phyloP scores from a whole-genome alignment of 2,329 filamentous ascomycete species.

The Zasmidium cellare region DNA sequence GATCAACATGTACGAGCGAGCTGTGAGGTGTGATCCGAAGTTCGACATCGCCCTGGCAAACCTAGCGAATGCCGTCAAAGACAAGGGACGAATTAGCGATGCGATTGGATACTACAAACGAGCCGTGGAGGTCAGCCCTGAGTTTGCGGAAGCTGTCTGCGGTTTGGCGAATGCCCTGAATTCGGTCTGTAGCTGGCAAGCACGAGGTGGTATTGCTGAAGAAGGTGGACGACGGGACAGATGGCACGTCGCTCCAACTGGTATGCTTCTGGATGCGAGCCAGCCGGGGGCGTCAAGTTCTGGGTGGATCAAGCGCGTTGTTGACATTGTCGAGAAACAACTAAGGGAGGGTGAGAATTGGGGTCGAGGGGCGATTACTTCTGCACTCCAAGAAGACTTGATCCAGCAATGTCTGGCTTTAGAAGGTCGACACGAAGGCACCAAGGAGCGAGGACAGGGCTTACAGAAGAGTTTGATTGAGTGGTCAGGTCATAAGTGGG shows the following conservation, averaged over 20 bases:
- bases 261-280: conserved; percentile 76
- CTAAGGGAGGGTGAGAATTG: conserved; percentile 81
- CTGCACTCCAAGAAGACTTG: conserved; percentile 41
- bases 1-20: conserved; percentile 96
- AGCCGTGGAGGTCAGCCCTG: conserved; percentile 86
- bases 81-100: conserved; percentile 87
- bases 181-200: conserved; percentile 93
- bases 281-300: conserved; percentile 60
- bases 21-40: conserved; percentile 85
- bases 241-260: conserved; percentile 87
- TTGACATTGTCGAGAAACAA: conserved; percentile 87
- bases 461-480: conserved; percentile 39
- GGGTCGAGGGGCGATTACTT: conserved; percentile 69
- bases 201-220: conserved; percentile 81
- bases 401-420: conserved; percentile 48
- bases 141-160: conserved; percentile 96
- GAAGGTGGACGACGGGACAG: conserved; percentile 73
- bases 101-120: conserved; percentile 90
- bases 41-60: conserved; percentile 98
- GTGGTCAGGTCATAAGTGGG: conserved; percentile 78
- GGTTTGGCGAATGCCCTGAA: conserved; percentile 92
- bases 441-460: conserved; percentile 37
- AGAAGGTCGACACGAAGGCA: conserved; percentile 32
- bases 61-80: conserved; percentile 95
- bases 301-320: conserved; percentile 86